Evolutionary conservation across 202 grass and related monocot species (phyloP), one percentile per base, ranked within the genome.

Genomic region (Carex arenaria): DNA sequence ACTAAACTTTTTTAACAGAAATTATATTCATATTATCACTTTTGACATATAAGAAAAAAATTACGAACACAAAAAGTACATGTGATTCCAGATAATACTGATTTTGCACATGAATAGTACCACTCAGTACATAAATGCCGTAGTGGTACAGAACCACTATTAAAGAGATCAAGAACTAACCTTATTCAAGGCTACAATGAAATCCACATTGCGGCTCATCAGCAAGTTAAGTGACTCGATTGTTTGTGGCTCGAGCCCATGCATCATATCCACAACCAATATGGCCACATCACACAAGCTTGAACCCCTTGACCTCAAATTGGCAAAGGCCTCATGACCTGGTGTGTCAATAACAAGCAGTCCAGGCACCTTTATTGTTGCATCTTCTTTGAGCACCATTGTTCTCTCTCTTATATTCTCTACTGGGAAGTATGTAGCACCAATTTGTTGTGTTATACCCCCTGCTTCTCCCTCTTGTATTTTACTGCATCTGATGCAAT

Each of bases 261-360:
- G 91, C 94, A 97, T 97, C 65, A 97, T 94, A 84, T 97, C 94
- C 72, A 97, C 94, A 80, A 94, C 94, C 87, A 97, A 88, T 89
- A 97, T 89, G 69, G 94, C 94, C 71, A 97, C 92, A 55, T 97
- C 92, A 61, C 94, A 97, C 72, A 97, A 86, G 80, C 92, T 94
- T 84, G 94, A 94, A 89, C 92, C 94, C 89, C 92, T 94, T 83
- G 94, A 97, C 59, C 94, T 92, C 65, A 97, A 84, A 88, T 97
- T 94, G 85, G 86, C 87, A 72, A 97, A 97, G 4, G 91, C 92
- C 81, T 97, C 92, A 1, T 97, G 94, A 5, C 94, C 94, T 65
- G 92, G 94, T 78, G 94, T 97, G 82, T 97, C 94, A 85, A 97
- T 94, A 72, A 97, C 92, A 86, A 97, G 90, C 64, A 94, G 77